Conservation (phyloP, 2,329 filamentous ascomycete species). For the Bipolaris victoriae region DNA sequence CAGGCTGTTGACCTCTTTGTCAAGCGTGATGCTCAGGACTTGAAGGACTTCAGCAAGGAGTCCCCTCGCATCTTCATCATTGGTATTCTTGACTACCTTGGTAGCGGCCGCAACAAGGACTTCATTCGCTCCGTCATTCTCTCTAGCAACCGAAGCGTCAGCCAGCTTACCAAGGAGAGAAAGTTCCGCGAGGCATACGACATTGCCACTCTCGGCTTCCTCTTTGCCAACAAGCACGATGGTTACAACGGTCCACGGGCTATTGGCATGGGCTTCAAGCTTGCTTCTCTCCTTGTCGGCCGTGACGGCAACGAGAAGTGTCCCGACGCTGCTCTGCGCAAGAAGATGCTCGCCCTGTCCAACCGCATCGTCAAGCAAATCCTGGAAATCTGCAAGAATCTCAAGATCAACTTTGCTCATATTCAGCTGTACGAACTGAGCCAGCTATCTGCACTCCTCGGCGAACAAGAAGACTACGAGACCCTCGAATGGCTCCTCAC, state of each 20-base stretch:
- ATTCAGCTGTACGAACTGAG: slow-evolving; percentile 52
- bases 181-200: slow-evolving; percentile 45
- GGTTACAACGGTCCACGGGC: slow-evolving; percentile 41
- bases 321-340: slow-evolving; percentile 43
- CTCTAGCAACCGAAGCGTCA: slow-evolving; percentile 33
- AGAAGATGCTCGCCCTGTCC: slow-evolving; percentile 51
- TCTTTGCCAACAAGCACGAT: slow-evolving; percentile 40
- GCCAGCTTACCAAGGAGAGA: slow-evolving; percentile 35
- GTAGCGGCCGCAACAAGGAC: slow-evolving; percentile 38
- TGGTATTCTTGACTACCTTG: slow-evolving; percentile 38
- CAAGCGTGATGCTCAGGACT: slow-evolving; percentile 36
- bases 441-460: slow-evolving; percentile 52
- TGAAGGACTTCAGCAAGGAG: slow-evolving; percentile 37
- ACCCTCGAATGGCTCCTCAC: slow-evolving; percentile 50
- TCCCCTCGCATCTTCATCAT: slow-evolving; percentile 42
- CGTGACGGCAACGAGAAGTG: slow-evolving; percentile 33
- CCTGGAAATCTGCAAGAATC: slow-evolving; percentile 48
- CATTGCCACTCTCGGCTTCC: slow-evolving; percentile 42
- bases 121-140: slow-evolving; percentile 39
- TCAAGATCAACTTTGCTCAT: slow-evolving; percentile 53
- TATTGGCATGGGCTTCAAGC: slow-evolving; percentile 49
- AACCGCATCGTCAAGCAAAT: slow-evolving; percentile 52
- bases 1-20: slow-evolving; percentile 37
- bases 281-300: slow-evolving; percentile 44
- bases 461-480: slow-evolving; percentile 54